Conservation (phyloP, 2,329 filamentous ascomycete species). For the Lomentospora prolificans region DNA sequence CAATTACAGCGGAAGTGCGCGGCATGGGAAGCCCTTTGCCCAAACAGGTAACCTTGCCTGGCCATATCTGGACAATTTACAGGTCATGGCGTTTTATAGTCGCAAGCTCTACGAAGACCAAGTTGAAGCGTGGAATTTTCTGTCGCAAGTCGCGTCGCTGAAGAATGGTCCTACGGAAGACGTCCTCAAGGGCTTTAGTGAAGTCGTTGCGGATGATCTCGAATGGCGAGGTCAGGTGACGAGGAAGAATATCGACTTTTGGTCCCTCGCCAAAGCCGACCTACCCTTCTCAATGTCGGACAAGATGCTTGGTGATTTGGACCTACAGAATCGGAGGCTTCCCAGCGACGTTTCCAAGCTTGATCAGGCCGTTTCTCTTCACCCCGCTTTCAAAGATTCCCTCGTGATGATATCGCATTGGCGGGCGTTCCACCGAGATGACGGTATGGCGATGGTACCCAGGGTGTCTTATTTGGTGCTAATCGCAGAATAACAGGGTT, state of each 20-base stretch:
- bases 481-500: neutral
- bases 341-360: neutral
- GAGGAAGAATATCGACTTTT: neutral
- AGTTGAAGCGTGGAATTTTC: neutral
- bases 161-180: neutral
- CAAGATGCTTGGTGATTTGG: neutral
- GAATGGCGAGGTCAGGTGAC: neutral
- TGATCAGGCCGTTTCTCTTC: neutral
- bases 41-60: neutral
- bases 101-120: neutral
- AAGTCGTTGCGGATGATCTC: neutral
- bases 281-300: neutral
- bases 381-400: neutral
- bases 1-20: neutral
- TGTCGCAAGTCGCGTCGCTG: neutral
- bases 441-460: too few relatives aligned
- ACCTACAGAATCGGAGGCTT: neutral
- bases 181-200: neutral
- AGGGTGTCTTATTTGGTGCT: too few relatives aligned
- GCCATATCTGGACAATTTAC: neutral
- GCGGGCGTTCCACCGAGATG: neutral
- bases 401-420: neutral
- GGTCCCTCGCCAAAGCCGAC: neutral
- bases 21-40: neutral
- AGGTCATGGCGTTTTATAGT: neutral